These are phyloP conservation scores for Paecilomyces sp. DNA, from an alignment of 2,329 filamentous ascomycete genomes.

Conservation along the genomic window DNA sequence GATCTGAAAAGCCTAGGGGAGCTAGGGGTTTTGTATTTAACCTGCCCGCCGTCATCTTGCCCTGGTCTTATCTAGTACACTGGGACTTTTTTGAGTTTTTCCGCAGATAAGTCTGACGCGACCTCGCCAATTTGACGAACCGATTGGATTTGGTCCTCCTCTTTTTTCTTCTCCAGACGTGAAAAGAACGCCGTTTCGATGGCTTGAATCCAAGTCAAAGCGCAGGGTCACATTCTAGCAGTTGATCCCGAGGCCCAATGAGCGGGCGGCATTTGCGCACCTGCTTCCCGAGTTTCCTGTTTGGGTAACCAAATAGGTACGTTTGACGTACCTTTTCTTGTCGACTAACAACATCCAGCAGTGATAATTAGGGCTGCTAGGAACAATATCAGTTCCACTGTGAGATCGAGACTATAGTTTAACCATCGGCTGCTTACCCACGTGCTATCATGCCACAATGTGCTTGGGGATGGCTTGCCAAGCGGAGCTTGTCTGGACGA, in stretches of 20 bases:
- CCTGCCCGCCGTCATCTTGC: neutral
- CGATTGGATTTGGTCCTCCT: neutral
- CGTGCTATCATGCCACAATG: neutral
- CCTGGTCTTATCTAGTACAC: neutral
- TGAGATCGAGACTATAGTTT: neutral
- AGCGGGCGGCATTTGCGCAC: neutral
- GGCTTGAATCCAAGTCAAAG: neutral
- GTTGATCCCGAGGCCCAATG: neutral
- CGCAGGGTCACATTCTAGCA: neutral
- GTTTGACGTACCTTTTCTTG: neutral
- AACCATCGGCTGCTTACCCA: neutral
- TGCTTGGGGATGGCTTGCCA: neutral
- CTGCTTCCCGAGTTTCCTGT: neutral
- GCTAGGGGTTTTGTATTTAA: neutral
- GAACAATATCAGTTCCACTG: neutral
- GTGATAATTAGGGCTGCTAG: neutral
- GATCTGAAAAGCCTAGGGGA: neutral
- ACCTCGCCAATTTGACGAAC: neutral
- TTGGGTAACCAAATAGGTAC: neutral
- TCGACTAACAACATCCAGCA: neutral
- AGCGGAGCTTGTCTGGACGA: neutral
- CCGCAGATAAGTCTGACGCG: neutral
- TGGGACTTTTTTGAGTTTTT: neutral
- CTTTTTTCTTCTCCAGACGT: neutral
- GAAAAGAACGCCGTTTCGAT: neutral